Percentiles rank a stretch among this genome's conserved stretches.
Evolutionary conservation across 441 rosid species (phyloP).

Genomic region (Breynia disticha): DNA sequence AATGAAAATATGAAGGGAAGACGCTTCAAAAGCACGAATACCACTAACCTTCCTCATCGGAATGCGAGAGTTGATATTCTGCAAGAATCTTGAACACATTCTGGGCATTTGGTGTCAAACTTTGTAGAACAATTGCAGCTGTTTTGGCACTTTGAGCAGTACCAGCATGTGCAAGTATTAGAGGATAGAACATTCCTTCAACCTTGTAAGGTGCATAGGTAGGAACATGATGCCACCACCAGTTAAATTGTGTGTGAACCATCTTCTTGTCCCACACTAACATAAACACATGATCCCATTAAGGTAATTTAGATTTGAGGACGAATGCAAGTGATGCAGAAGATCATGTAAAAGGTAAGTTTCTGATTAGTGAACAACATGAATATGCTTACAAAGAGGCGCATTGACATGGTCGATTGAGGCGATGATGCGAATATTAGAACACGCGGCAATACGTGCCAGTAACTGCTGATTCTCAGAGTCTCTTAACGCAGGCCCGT

Average conservation of each 20-base stretch:
- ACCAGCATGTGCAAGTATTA: conserved; percentile 68
- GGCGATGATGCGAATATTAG: conserved; percentile 61
- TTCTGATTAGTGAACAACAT: background rate
- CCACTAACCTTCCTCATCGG: conserved; percentile 68
- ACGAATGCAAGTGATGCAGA: background rate
- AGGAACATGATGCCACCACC: conserved; percentile 89
- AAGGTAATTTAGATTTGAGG: background rate
- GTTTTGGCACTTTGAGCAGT: conserved; percentile 70
- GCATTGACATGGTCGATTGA: conserved; percentile 90
- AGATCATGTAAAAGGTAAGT: background rate
- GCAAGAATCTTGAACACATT: conserved; percentile 84
- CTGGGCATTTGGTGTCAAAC: conserved; percentile 90
- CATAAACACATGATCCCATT: conserved; percentile 4
- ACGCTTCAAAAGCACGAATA: background rate
- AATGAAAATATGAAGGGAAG: conserved; percentile 1
- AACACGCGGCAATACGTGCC: conserved; percentile 58
- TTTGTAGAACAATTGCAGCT: conserved; percentile 72
- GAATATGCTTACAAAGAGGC: conserved; percentile 57
- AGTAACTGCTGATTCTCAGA: conserved; percentile 49
- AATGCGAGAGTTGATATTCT: conserved; percentile 67
- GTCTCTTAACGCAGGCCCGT: conserved; percentile 78
- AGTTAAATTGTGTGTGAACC: conserved; percentile 81
- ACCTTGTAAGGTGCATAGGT: conserved; percentile 73
- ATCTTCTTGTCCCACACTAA: conserved; percentile 99
- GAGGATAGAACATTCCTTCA: conserved; percentile 73